Evolutionary conservation across 2,329 filamentous ascomycete species (phyloP).

Genomic region (Ophiocordyceps camponoti-rufipedis): DNA sequence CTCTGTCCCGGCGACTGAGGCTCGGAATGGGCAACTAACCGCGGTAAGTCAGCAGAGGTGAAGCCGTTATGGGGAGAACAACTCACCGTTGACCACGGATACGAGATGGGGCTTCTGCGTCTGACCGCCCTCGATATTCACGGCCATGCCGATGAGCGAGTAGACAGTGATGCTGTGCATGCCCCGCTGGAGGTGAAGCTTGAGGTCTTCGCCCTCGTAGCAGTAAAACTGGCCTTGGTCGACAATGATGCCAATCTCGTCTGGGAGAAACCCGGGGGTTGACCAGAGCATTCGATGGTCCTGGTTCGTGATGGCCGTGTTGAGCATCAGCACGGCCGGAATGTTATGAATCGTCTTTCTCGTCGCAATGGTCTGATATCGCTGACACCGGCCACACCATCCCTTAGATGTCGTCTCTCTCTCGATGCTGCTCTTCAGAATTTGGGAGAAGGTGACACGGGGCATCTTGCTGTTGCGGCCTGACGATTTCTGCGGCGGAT

Average conservation of each 20-base stretch:
- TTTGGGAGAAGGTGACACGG: conserved; percentile 62
- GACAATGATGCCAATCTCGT: conserved; percentile 84
- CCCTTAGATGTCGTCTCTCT: conserved; percentile 75
- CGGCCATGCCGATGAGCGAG: conserved; percentile 75
- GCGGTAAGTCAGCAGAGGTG: not conserved
- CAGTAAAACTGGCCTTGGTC: conserved; percentile 87
- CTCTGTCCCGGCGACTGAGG: conserved; percentile 38
- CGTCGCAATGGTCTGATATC: conserved; percentile 76
- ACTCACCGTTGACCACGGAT: conserved; percentile 66
- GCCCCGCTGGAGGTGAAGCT: conserved; percentile 59
- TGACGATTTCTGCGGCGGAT: conserved; percentile 22
- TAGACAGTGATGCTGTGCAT: conserved; percentile 75
- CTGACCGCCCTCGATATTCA: conserved; percentile 74
- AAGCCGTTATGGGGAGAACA: not conserved
- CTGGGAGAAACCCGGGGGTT: conserved; percentile 75
- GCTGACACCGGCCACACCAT: conserved; percentile 82
- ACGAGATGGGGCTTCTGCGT: conserved; percentile 82
- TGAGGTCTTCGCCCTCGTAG: conserved; percentile 82
- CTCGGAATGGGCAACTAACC: conserved; percentile 46
- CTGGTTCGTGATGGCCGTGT: conserved; percentile 54
- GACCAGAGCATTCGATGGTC: conserved; percentile 74
- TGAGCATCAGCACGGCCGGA: conserved; percentile 75
- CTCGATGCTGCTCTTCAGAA: conserved; percentile 85
- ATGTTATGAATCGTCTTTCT: conserved; percentile 69
- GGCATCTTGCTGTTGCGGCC: conserved; percentile 29